Conservation (phyloP, 2,329 filamentous ascomycete genomes). For the Monilinia vaccinii-corymbosi region DNA sequence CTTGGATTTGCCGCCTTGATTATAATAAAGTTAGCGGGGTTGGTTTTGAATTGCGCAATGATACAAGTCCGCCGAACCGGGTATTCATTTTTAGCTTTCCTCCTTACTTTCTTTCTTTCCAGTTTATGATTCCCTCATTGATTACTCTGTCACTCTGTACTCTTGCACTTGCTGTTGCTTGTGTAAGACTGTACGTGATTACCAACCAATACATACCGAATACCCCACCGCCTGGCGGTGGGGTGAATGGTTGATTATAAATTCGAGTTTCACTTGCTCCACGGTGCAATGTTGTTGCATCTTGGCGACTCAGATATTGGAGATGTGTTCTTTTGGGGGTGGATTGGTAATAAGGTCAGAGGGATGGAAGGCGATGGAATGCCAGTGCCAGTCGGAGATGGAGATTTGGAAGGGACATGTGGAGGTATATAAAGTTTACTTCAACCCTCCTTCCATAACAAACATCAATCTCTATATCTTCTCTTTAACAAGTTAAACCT, state of each 20-base stretch:
- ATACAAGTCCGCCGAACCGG: too few relatives aligned
- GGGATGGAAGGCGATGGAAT: neutral
- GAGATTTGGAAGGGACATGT: neutral
- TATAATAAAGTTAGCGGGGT: neutral
- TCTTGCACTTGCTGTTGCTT: too few relatives aligned
- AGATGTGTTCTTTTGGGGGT: neutral
- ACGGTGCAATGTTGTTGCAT: neutral
- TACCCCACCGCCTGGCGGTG: neutral
- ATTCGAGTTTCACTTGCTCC: neutral
- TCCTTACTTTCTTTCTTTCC: too few relatives aligned
- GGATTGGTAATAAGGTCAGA: neutral
- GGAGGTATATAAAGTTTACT: neutral
- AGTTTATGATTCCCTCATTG: neutral
- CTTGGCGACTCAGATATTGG: neutral
- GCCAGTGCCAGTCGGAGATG: neutral
- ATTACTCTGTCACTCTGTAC: too few relatives aligned
- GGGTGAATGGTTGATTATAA: neutral
- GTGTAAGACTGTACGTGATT: constrained; percentile 5
- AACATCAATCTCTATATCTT: neutral
- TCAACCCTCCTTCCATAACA: neutral
- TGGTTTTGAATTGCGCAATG: too few relatives aligned
- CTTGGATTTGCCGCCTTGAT: neutral
- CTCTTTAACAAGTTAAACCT: neutral
- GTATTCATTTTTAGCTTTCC: too few relatives aligned
- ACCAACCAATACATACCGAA: neutral